phyloP scores from a whole-genome alignment of 164 flowering plant genomes.

The Houttuynia cordata region DNA sequence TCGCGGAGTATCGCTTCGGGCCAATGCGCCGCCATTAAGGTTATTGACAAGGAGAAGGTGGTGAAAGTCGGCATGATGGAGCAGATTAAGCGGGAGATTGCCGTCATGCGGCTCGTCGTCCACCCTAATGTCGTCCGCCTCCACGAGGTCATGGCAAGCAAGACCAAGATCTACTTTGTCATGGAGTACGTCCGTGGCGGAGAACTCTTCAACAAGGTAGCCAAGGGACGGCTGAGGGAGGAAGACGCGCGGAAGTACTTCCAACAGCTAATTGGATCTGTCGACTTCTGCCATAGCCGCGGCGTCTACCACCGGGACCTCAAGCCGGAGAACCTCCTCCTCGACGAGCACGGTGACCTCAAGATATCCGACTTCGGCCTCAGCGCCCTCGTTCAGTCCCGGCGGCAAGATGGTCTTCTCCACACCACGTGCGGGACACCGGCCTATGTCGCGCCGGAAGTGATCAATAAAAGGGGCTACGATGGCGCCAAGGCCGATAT shows the following conservation, averaged over 20 bases:
- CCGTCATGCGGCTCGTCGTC: conserved; percentile 20
- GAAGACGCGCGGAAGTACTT: conserved; percentile 21
- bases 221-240: conserved; percentile 26
- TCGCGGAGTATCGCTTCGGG: conserved; percentile 18
- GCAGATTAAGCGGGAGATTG: conserved; percentile 32
- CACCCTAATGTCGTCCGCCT: conserved; percentile 28
- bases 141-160: conserved; percentile 29
- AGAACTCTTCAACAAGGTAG: conserved; percentile 25
- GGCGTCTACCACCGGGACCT: conserved; percentile 35
- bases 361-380: conserved; percentile 31
- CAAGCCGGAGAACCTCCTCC: conserved; percentile 32
- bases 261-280: conserved; percentile 21
- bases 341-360: conserved; percentile 24
- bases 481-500: conserved; percentile 35
- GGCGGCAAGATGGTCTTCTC: conserved; percentile 25
- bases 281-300: conserved; percentile 30
- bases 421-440: conserved; percentile 35
- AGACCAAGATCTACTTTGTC: conserved; percentile 20
- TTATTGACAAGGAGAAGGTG: conserved; percentile 26
- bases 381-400: conserved; percentile 18
- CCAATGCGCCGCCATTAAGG: conserved; percentile 26
- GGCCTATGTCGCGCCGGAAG: conserved; percentile 29
- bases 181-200: conserved; percentile 29
- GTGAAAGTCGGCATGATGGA: conserved; percentile 20
- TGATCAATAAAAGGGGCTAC: conserved; percentile 26